phyloP scores from a whole-genome alignment of 768 basidiomycete species.

The Daedaleopsis sinensis region DNA sequence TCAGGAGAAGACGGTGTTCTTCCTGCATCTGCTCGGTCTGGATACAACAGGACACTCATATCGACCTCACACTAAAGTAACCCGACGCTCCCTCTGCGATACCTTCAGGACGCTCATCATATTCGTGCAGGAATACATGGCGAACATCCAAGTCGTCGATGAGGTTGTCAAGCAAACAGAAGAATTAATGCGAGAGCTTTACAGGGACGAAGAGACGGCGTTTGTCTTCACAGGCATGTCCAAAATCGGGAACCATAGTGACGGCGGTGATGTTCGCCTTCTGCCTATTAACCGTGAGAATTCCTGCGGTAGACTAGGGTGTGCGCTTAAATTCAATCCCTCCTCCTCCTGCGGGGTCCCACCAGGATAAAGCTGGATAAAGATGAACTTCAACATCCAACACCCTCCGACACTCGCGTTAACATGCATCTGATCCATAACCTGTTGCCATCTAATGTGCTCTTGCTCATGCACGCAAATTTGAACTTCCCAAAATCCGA shows the following conservation, averaged over 20 bases:
- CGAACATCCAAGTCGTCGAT: constrained; percentile 81
- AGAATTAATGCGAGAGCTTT: constrained; percentile 62
- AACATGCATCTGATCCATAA: too few relatives aligned
- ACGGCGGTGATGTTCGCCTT: constrained; percentile 55
- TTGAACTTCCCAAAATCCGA: too few relatives aligned
- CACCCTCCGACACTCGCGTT: too few relatives aligned
- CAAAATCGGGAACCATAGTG: constrained; percentile 85
- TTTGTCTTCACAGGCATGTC: constrained; percentile 91
- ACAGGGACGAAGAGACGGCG: constrained; percentile 66
- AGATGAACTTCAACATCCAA: too few relatives aligned
- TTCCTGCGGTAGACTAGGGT: too few relatives aligned
- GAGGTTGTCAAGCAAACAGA: constrained; percentile 70
- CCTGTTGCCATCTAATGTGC: too few relatives aligned
- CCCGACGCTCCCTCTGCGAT: too few relatives aligned
- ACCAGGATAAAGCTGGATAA: too few relatives aligned
- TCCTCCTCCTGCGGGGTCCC: too few relatives aligned
- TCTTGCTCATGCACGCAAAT: too few relatives aligned
- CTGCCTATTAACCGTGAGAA: too few relatives aligned
- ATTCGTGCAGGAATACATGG: constrained; percentile 75
- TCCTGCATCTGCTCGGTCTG: constrained; percentile 81
- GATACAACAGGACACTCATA: constrained; percentile 90
- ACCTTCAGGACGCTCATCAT: not conserved
- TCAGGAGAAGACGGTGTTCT: constrained; percentile 69
- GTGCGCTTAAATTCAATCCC: too few relatives aligned
- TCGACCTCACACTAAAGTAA: constrained; percentile 75